Evolutionary conservation across 768 basidiomycete genomes (phyloP).

Genomic region (Lepiota brunneoincarnata): DNA sequence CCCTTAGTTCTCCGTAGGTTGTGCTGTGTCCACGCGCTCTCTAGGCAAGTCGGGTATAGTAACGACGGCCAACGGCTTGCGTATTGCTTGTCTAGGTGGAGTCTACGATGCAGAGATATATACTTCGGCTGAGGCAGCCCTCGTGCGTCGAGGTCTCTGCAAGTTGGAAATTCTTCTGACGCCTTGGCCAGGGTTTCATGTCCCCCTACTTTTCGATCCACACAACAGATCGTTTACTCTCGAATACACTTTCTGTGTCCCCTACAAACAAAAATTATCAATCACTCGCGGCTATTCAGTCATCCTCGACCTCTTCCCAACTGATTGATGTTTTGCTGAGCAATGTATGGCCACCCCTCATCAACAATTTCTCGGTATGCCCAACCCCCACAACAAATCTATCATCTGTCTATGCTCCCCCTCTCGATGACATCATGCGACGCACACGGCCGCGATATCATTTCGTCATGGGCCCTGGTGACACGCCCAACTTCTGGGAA

Average conservation of each 20-base stretch:
- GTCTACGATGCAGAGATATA: slow-evolving; percentile 64
- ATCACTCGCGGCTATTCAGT: slow-evolving; percentile 67
- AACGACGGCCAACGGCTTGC: slow-evolving; percentile 74
- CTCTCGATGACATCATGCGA: slow-evolving; percentile 63
- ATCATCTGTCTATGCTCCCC: slow-evolving; percentile 42
- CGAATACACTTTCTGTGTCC: slow-evolving; percentile 62
- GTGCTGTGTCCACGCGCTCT: slow-evolving; percentile 8
- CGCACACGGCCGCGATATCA: slow-evolving; percentile 84
- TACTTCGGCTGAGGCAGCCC: slow-evolving; percentile 55
- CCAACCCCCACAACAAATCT: slow-evolving; percentile 48
- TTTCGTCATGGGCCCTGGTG: slow-evolving; percentile 62
- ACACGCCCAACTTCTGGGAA: slow-evolving; percentile 87
- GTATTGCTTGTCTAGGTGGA: slow-evolving; percentile 86
- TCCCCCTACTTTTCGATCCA: slow-evolving; percentile 74
- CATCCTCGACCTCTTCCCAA: slow-evolving; percentile 57
- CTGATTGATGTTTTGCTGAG: slow-evolving; percentile 81
- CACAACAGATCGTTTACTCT: slow-evolving; percentile 68
- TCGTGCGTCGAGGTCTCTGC: slow-evolving; percentile 40
- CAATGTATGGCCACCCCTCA: slow-evolving; percentile 69
- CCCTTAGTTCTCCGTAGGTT: background rate
- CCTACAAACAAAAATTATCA: slow-evolving; percentile 47
- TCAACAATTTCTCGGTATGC: slow-evolving; percentile 59
- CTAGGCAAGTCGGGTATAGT: slow-evolving; percentile 80
- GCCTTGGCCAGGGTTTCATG: slow-evolving; percentile 55
- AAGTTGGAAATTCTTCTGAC: background rate